A percentile compares a stretch with the other conserved stretches of the same genome.
Conservation (phyloP, 2,329 filamentous ascomycete genomes). For the Verticillium isaacii region DNA sequence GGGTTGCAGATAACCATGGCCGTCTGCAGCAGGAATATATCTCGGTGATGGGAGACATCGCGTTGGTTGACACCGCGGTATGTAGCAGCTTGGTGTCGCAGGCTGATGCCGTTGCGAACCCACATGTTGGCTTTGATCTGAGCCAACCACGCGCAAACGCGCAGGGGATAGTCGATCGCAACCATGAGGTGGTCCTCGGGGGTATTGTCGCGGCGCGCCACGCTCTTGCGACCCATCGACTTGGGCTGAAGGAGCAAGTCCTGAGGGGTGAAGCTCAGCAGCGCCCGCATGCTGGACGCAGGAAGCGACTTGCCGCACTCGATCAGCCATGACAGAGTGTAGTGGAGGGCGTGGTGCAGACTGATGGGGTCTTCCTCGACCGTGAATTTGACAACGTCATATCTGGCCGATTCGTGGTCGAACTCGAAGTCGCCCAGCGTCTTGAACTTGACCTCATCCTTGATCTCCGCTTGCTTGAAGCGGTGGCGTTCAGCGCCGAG, state of each 20-base stretch:
- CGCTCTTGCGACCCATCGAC: slow-evolving; percentile 54
- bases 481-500: slow-evolving; percentile 82
- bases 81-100: slow-evolving; percentile 90
- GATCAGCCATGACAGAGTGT: slow-evolving; percentile 91
- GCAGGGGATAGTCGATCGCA: slow-evolving; percentile 86
- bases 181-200: slow-evolving; percentile 79
- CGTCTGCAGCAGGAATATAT: slow-evolving; percentile 90
- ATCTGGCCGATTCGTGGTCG: slow-evolving; percentile 51
- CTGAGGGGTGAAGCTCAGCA: slow-evolving; percentile 68
- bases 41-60: slow-evolving; percentile 89
- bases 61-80: slow-evolving; percentile 86
- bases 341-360: slow-evolving; percentile 95
- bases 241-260: slow-evolving; percentile 63
- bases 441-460: slow-evolving; percentile 81
- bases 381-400: slow-evolving; percentile 76
- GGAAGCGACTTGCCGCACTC: slow-evolving; percentile 79
- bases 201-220: slow-evolving; percentile 51
- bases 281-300: slow-evolving; percentile 57
- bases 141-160: slow-evolving; percentile 92
- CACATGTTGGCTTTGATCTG: slow-evolving; percentile 99
- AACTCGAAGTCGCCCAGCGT: slow-evolving; percentile 75
- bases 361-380: slow-evolving; percentile 90
- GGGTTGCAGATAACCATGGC: slow-evolving; percentile 83
- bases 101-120: slow-evolving; percentile 94
- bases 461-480: slow-evolving; percentile 84